Evolutionary conservation across 2,329 filamentous ascomycete genomes (phyloP).

Genomic region (Pseudocercospora macadamiae): DNA sequence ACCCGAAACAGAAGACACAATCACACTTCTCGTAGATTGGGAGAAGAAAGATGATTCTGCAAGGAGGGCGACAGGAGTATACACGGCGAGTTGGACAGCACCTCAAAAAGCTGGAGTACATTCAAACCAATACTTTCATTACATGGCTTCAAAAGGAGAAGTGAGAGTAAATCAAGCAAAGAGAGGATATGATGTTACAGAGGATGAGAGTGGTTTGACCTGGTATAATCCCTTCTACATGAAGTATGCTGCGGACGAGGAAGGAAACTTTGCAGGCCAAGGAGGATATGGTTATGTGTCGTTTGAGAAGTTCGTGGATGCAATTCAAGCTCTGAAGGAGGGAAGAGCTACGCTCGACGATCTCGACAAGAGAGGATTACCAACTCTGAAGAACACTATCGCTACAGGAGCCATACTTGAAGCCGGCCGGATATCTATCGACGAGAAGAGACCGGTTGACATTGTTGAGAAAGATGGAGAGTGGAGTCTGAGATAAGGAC

Average conservation of each 20-base stretch:
- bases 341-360: slow-evolving; percentile 72
- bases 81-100: slow-evolving; percentile 93
- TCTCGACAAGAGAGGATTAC: slow-evolving; percentile 77
- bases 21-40: slow-evolving; percentile 89
- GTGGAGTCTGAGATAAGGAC: slow-evolving; percentile 68
- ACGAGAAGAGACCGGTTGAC: slow-evolving; percentile 76
- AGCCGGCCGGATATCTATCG: slow-evolving; percentile 80
- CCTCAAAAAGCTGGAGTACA: slow-evolving; percentile 93
- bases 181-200: slow-evolving; percentile 91
- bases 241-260: slow-evolving; percentile 57
- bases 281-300: slow-evolving; percentile 91
- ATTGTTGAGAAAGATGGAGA: slow-evolving; percentile 68
- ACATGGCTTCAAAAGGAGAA: slow-evolving; percentile 81
- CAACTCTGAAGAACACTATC: slow-evolving; percentile 85
- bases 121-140: slow-evolving; percentile 96
- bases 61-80: slow-evolving; percentile 82
- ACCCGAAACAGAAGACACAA: slow-evolving; percentile 85
- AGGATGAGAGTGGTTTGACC: slow-evolving; percentile 70
- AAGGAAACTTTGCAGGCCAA: slow-evolving; percentile 91
- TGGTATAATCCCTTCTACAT: slow-evolving; percentile 76
- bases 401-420: slow-evolving; percentile 90
- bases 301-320: slow-evolving; percentile 95
- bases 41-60: slow-evolving; percentile 65
- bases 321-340: slow-evolving; percentile 75
- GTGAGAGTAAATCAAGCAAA: slow-evolving; percentile 91